Base-by-base conservation (phyloP, 257 asterid species). In the Parsonsia alboflavescens region DNA sequence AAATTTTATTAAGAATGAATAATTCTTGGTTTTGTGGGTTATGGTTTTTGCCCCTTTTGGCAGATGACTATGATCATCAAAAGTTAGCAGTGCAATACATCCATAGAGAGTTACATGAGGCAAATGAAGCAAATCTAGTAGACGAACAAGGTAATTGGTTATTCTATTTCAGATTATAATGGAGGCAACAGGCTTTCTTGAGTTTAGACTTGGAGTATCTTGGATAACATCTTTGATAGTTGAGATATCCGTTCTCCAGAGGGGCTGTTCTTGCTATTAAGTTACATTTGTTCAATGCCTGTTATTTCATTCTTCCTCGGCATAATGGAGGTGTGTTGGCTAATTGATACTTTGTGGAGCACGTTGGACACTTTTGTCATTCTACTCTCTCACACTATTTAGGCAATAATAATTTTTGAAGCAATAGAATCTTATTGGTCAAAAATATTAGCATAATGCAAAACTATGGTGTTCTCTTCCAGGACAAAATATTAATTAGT, bases 71-170 rank as follows among this genome's bases (percentile, higher is more conserved):
- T 65, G 88, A 85, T 76, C 75, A 52, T 83, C 85, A 75, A 80
- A 89, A 81, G 75, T 68, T 87, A 80, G 84, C 88, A 72, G 82
- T 81, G 48, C 87, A 79, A 53, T 81, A 83, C 85, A 58, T 84
- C 73, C 80, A 81, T 72, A 85, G 86, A 82, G 90, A 87, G 79
- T 76, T 89, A 57, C 73, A 54, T 45, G 91, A 86, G 77, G 97
- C 91, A 63, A 89, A 88, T 86, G 98, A 89, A 85, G 90, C 82
- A 79, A 93, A 93, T 82, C 81, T 93, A 79, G 86, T 93, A 39
- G 96, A 91, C 78, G 97, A 86, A 84, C 93, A 88, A 87, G 98
- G 97, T 93, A 85, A 11, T 41, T n/a, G 19, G 62, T 16, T 44
- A 72, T 21, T 36, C 50, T 26, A 36, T 72, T 22, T 24, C 45